Evolutionary conservation across 768 basidiomycete species (phyloP).

Genomic region (Russula brevipes): DNA sequence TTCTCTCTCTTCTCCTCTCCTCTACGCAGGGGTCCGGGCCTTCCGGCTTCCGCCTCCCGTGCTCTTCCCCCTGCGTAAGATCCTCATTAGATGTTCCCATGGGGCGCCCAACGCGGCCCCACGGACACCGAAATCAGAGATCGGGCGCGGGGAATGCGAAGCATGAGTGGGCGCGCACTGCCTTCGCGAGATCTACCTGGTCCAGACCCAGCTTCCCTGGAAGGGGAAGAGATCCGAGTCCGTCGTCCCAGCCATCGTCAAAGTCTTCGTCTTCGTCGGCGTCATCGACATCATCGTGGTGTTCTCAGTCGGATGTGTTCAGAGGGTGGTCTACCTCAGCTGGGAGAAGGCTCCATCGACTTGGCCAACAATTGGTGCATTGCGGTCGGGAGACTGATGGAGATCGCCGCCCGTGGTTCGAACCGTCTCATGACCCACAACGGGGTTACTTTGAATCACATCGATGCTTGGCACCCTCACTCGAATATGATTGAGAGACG

Average conservation of each 20-base stretch:
- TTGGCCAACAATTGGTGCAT: conserved; percentile 68
- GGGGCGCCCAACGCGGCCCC: not conserved
- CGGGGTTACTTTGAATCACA: too few species aligned
- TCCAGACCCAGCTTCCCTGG: not conserved
- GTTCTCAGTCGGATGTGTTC: not conserved
- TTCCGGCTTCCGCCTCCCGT: too few species aligned
- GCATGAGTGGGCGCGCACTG: not conserved
- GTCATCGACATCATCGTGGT: not conserved
- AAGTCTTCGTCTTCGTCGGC: not conserved
- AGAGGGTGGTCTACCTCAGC: conserved; percentile 44
- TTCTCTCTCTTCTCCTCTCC: not conserved
- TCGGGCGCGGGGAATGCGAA: not conserved
- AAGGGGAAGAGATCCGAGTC: conserved; percentile 3
- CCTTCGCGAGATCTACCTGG: conserved; percentile 19
- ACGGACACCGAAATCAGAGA: not conserved
- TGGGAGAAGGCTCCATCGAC: conserved; percentile 64
- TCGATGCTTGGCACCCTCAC: too few species aligned
- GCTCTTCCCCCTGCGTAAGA: too few species aligned
- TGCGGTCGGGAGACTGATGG: conserved; percentile 49
- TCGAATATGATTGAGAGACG: too few species aligned
- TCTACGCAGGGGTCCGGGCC: too few species aligned
- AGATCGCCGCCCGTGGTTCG: too few species aligned
- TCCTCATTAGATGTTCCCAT: not conserved
- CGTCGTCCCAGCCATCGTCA: conserved; percentile 22
- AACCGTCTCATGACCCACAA: too few species aligned